Evolutionary conservation across 768 basidiomycete genomes (phyloP), one percentile per base, ranked within the genome.

Genomic region (Tulasnella sp.): DNA sequence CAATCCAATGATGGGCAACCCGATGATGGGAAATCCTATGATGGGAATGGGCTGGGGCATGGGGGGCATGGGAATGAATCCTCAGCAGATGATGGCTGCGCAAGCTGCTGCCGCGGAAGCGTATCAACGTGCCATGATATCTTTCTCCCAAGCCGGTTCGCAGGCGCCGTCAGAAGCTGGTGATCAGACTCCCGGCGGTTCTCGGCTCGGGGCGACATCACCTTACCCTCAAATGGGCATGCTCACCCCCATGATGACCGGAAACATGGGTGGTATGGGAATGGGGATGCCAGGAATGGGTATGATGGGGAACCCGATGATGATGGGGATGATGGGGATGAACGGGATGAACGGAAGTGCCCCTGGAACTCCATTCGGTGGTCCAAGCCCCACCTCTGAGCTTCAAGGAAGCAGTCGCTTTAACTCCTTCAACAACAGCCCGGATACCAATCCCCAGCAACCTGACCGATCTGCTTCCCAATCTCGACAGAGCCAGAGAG

Each of bases 11-110:
- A 79, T 81, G 76, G 71, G 78, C 27, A 80, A 56, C 18, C 79
- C 75, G 76, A 81, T 80, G 82, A 79, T 80, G 81, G 80, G 71
- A 21, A 80, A 76, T 72, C 92, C 91, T 71, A 89, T 89, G 88
- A 88, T 89, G 87, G 86, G 86, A 85, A 58, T 88, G 84, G 79
- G 85, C 86, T 27, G 83, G 81, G 79, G 80, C 10, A 73, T 71
- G 56, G 78, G 83, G 81, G 79, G 80, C 10, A 73, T 71, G 56
- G 78, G 76, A 14, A 84, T 85, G 84, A 87, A 88, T 86, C 84
- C 87, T 0, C 80, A 86, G 84, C 93, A 94, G 82, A 90, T 95
- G 90, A 92, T 93, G 83, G 94, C 93, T 6, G 94, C 95, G 21
- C 83, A 84, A 27, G 93, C 94, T 83, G 93, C 93, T 9, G 91